Evolutionary conservation across 345 rosid species (phyloP).

Genomic region (Eutrema japonicum): DNA sequence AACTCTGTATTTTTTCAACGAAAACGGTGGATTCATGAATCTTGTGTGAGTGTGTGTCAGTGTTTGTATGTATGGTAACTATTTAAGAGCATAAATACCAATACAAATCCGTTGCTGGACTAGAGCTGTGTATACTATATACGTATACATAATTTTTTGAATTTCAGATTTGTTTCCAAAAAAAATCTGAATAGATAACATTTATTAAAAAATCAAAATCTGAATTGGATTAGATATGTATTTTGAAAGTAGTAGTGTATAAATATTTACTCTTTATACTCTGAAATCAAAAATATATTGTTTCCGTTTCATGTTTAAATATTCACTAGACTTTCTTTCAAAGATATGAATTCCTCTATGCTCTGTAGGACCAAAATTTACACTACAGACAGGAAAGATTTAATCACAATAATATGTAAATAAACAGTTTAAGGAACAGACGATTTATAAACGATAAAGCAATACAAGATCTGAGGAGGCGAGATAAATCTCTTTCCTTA

Average conservation of each 20-base stretch:
- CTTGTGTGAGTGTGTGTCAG: no score
- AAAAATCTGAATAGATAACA: background rate
- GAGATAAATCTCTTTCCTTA: no score
- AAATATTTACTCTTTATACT: background rate
- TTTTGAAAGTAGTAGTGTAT: background rate
- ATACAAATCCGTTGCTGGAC: background rate
- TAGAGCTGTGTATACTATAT: background rate
- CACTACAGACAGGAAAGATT: no score
- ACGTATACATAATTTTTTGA: background rate
- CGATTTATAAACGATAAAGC: no score
- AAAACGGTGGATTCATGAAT: no score
- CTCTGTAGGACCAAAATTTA: no score
- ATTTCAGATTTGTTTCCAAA: background rate
- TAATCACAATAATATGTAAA: no score
- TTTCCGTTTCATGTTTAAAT: background rate
- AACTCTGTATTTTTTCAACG: no score
- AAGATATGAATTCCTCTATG: slow-evolving; percentile 3
- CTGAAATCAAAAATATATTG: background rate
- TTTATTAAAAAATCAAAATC: background rate
- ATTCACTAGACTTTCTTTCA: background rate
- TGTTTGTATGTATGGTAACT: no score
- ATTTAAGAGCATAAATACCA: no score
- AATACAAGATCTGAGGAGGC: no score
- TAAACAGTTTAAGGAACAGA: no score
- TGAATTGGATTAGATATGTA: background rate